Base-by-base conservation (phyloP, 345 rosid genomes). In the Ceriops zippeliana region DNA sequence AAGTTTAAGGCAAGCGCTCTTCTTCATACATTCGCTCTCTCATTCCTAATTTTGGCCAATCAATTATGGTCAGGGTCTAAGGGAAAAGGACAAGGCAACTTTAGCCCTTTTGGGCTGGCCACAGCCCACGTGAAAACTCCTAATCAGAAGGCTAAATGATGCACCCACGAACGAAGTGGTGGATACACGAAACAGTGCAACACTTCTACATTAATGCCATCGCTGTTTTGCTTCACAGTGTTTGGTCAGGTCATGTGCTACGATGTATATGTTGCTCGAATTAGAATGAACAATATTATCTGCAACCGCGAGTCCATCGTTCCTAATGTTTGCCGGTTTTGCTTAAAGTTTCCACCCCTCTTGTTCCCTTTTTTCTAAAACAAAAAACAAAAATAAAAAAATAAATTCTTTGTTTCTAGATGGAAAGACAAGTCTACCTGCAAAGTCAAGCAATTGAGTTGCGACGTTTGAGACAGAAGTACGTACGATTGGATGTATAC, bases 91-190 rank as follows among this genome's bases (percentile, higher is more conserved):
- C 64, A 31, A 32, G 22, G 11, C 1, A 28, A 52, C 22, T 31
- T 31, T 19, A 61, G 58, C 51, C 56, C 26, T 24, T 21, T 28
- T 62, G 60, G 52, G 61, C 32, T 63, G 75, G 75, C 75, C 35
- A 30, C 64, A 65, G 57, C 17, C 74, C 70, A 60, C 62, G 67
- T 65, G 70, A 65, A 15, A 26, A 7, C 53, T 51, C 11, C 20
- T 24, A 15, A 34, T 15, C 49, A 42, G 49, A 42, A 42, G 13
- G 49, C 3, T 3, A 13, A 13, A 42, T 13, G 19, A 42, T 42
- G n/a, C 4, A 19, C 16, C 49, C 20, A 6, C 4, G 26, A 66
- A 16, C 26, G 16, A 16, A 34, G 49, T 19, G 19, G 26, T 34
- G 37, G 16, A 21, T 62, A 56, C 51, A 56, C 70, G 19, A 56